Evolutionary conservation across 345 rosid genomes (phyloP).

Genomic region (Brassica incana): DNA sequence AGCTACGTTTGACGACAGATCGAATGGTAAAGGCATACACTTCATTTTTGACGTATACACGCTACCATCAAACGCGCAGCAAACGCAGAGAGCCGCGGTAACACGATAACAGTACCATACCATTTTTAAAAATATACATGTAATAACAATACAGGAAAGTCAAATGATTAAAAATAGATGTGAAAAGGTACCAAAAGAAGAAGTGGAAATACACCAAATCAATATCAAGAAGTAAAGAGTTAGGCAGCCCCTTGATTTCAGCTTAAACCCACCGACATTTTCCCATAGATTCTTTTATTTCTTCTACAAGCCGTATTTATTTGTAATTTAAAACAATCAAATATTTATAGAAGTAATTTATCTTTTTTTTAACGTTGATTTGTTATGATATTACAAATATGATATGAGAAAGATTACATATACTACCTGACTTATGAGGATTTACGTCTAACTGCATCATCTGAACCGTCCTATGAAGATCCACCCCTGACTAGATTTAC

Average conservation of each 20-base stretch:
- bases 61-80: conserved; percentile 29
- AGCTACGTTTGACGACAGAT: not conserved
- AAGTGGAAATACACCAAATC: conserved; percentile 14
- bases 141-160: not conserved
- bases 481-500: too few relatives aligned
- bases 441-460: too few relatives aligned
- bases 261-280: conserved; percentile 21
- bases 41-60: not conserved
- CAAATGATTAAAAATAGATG: not conserved
- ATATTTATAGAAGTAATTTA: not conserved
- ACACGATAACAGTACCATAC: not conserved
- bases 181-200: conserved; percentile 6
- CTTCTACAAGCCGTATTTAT: not conserved
- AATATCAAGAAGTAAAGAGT: not conserved
- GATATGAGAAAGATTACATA: too few relatives aligned
- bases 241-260: conserved; percentile 18
- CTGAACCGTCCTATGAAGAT: too few relatives aligned
- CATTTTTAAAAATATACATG: not conserved
- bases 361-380: too few relatives aligned
- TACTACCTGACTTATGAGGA: too few relatives aligned
- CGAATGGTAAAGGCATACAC: not conserved
- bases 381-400: too few relatives aligned
- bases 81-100: conserved; percentile 9
- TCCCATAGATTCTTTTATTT: conserved; percentile 6
- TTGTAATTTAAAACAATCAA: not conserved